Evolutionary conservation across 257 asterid species (phyloP), one percentile per base, ranked within the genome.

Genomic region (Solanum sejunctum): DNA sequence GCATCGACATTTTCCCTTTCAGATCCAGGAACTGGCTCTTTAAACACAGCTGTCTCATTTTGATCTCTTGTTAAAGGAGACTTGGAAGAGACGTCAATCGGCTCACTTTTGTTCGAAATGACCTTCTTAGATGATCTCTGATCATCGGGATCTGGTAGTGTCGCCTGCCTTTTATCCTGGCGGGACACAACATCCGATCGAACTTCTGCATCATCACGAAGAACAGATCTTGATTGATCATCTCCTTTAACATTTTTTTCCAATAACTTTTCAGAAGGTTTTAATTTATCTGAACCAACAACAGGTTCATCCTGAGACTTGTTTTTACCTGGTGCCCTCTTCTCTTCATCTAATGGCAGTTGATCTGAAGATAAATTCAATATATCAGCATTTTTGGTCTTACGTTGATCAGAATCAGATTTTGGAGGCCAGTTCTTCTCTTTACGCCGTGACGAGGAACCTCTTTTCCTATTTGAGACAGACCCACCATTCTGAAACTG

Each of bases 1-100:
- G 90, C 97, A 84, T 86, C 88, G 78, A 89, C 93, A 84, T 88
- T 91, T 87, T 93, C 97, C 85, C 91, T 93, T 88, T 89, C 93
- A 81, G 90, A 88, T 90, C 91, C 98, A 73, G 89, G 85, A 87
- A 86, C 87, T 84, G 91, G 90, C 28, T 84, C 89, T 63, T 39
- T 36, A 86, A 86, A 87, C 51, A 82, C 80, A 84, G 57, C 85
- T 85, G 91, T 84, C 82, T 94, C 98, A 69, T 84, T 83, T 85
- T 92, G 92, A 85, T 82, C 87, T 90, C 92, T 91, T 32, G 98
- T 95, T 87, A 95, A 98, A 85, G 66, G 64, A 78, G 64, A 78
- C 91, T 92, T 49, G 93, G 89, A 89, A 92, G 93, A 57, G 93
- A 86, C 84, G 89, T 95, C 80, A 86, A 93, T 84, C 89, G 91